Evolutionary conservation across 2,329 filamentous ascomycete genomes (phyloP), one percentile per base, ranked within the genome.

Genomic region (Aspergillus arachidicola): DNA sequence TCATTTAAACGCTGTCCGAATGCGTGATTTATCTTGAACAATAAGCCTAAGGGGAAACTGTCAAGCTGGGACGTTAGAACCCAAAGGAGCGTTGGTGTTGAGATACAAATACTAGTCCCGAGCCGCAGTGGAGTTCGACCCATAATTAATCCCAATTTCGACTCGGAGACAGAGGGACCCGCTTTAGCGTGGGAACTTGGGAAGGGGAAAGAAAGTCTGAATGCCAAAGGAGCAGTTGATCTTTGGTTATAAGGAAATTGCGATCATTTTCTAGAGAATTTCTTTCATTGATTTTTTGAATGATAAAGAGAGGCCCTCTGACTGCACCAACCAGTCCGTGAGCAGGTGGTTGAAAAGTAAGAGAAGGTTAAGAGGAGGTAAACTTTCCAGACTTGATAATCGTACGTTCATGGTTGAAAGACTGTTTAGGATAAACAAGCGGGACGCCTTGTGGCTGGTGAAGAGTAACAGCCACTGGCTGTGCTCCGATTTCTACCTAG

Each of bases 101-200:
- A 59, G 41, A 23, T 23, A 23, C 48, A 36, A 46, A 43, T 38
- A 66, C 69, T 67, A 65, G 67, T 70, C 66, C 62, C 59, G 62
- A 69, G 65, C 68, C 62, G 67, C 63, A 67, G 74, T 76, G 73
- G 74, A 74, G 72, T 64, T 68, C 64, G 65, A 68, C 67, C 68
- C 68, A 65, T 62, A 64, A 70, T 57, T 62, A 50, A 48, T 41
- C 50, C 50, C 59, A 56, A 55, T 53, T 23, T 50, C 26, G 30
- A 60, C 38, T 51, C 56, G 50, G 65, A 64, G 64, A 72, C 67
- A 68, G 67, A 67, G 65, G 64, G 62, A 6, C 66, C 70, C 66
- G 69, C 69, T 71, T 68, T 70, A 69, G 66, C 64, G 60, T 64
- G 60, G 66, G 58, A 51, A 58, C 61, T 16, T 36, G 34, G 34